Conservation (phyloP, 2,329 filamentous ascomycete genomes). For the Ascochyta viciae-villosae region DNA sequence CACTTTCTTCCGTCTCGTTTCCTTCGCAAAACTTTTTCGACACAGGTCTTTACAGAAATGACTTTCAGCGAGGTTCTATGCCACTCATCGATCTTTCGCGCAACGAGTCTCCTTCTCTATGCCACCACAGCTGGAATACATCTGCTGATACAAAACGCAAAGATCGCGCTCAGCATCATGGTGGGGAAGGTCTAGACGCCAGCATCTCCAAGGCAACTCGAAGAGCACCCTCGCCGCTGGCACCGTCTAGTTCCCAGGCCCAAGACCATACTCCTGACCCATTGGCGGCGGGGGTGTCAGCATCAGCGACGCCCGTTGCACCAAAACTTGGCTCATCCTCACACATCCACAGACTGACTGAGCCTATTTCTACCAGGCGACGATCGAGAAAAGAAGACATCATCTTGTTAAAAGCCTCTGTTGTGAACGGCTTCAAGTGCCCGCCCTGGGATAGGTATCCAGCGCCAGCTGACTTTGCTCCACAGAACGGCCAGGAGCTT, state of each 20-base stretch:
- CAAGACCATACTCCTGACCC: neutral
- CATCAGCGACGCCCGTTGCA: conserved; percentile 1
- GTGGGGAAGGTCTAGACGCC: neutral
- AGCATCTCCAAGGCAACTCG: neutral
- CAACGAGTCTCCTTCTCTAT: neutral
- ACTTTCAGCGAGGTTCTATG: neutral
- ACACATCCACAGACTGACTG: conserved; percentile 48
- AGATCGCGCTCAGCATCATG: conserved; percentile 11
- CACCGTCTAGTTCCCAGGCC: neutral
- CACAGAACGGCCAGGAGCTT: conserved; percentile 55
- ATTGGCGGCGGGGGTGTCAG: neutral
- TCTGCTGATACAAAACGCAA: conserved; percentile 21
- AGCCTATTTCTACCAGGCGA: conserved; percentile 63
- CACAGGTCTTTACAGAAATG: neutral
- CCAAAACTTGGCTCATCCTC: conserved; percentile 20
- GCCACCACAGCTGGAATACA: conserved; percentile 4
- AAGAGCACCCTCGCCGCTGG: neutral
- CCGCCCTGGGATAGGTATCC: conserved; percentile 77
- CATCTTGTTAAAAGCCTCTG: conserved; percentile 77
- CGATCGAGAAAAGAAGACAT: conserved; percentile 76
- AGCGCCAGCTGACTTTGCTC: conserved; percentile 69
- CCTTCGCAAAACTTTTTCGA: neutral
- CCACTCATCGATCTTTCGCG: conserved; percentile 20
- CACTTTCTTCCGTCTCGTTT: conserved; percentile 15
- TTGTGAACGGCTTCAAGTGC: conserved; percentile 82